These are phyloP conservation scores for Gliomastix tumulicola DNA, from an alignment of 2,329 filamentous ascomycete genomes.

Conservation along the genomic window DNA sequence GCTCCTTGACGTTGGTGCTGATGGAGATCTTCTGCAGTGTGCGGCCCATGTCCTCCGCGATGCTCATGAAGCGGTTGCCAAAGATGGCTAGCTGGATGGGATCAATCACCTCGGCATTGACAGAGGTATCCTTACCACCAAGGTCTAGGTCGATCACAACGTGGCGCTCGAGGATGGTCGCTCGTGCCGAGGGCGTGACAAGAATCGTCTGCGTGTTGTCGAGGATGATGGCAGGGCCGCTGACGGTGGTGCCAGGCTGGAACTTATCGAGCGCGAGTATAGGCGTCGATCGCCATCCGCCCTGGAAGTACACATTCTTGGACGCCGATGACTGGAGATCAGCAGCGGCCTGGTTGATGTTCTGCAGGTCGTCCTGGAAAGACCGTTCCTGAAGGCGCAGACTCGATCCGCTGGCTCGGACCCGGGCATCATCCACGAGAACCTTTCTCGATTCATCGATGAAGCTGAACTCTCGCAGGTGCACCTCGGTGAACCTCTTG, in stretches of 20 bases:
- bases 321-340: neutral
- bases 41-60: conserved; percentile 14
- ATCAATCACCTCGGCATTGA: conserved; percentile 36
- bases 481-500: conserved; percentile 23
- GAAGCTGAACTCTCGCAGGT: conserved; percentile 33
- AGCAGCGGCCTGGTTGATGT: neutral
- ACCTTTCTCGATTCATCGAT: conserved; percentile 25
- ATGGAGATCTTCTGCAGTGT: conserved; percentile 56
- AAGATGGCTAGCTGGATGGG: conserved; percentile 1
- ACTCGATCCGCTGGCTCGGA: conserved; percentile 24
- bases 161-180: conserved; percentile 2
- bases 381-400: conserved; percentile 12
- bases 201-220: conserved; percentile 5
- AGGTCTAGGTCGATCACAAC: conserved; percentile 2
- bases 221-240: conserved; percentile 3
- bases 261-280: conserved; percentile 5
- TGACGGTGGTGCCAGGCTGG: neutral
- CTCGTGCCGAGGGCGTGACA: conserved; percentile 1
- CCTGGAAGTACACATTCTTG: conserved; percentile 11
- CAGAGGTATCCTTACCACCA: conserved; percentile 8
- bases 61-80: neutral
- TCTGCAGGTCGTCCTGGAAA: conserved; percentile 13
- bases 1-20: conserved; percentile 70
- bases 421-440: conserved; percentile 32
- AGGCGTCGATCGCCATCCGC: neutral